Percentiles rank a stretch among this genome's conserved stretches.
Conservation (phyloP, 225 moss, liverwort and hornwort genomes). For the Asterella californica region DNA sequence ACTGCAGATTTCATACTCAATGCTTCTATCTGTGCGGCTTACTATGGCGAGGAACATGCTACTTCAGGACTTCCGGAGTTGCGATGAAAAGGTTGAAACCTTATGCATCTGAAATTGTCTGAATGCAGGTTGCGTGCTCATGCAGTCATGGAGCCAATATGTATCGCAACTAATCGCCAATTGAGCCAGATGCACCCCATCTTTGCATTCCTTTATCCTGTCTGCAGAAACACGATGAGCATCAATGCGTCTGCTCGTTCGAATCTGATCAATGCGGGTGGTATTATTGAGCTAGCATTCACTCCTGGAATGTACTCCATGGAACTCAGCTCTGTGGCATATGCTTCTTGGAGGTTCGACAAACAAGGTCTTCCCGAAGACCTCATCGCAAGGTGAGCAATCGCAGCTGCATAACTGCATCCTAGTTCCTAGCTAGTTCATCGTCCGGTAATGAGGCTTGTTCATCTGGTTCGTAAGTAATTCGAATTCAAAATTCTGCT, state of each 20-base stretch:
- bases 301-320: background rate
- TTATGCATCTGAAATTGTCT: background rate
- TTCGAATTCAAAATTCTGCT: no score
- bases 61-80: no score
- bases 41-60: no score
- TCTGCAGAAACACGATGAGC: conserved; percentile 26
- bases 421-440: no score
- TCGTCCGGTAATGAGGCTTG: no score
- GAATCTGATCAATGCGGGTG: conserved; percentile 4
- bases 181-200: conserved; percentile 30
- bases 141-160: conserved; percentile 24
- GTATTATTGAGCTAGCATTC: conserved; percentile 1
- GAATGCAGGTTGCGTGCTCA: conserved; percentile 20
- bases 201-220: conserved; percentile 4
- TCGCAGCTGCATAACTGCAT: no score
- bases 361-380: background rate
- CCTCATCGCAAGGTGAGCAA: conserved; percentile 26
- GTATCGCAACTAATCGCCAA: conserved; percentile 22
- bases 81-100: no score
- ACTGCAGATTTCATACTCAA: no score
- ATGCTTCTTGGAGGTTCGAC: conserved; percentile 33
- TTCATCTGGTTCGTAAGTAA: no score
- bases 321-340: conserved; percentile 11
- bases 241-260: conserved; percentile 23
- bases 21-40: background rate